Evolutionary conservation across 2,329 filamentous ascomycete genomes (phyloP).

Genomic region (Trichoderma aggressivum): DNA sequence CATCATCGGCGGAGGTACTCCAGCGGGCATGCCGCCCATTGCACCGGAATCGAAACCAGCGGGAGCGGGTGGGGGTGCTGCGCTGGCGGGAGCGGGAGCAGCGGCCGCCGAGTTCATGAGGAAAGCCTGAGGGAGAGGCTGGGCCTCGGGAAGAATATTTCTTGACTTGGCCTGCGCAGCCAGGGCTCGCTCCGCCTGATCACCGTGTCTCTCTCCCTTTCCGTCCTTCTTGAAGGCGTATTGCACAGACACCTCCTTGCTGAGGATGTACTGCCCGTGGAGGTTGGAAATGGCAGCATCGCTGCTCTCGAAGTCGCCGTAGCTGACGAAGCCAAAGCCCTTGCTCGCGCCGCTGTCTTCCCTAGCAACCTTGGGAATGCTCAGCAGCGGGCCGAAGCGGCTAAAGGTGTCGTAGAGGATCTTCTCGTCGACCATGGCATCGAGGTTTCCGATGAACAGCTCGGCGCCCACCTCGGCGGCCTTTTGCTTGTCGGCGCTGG

Average conservation of each 20-base stretch:
- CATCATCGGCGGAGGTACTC: conserved; percentile 27
- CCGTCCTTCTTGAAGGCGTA: conserved; percentile 99
- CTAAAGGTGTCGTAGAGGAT: conserved; percentile 91
- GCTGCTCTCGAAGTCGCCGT: conserved; percentile 86
- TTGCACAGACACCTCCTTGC: conserved; percentile 93
- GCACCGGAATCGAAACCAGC: conserved; percentile 37
- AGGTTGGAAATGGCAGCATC: conserved; percentile 89
- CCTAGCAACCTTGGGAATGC: conserved; percentile 84
- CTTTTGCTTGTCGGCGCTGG: conserved; percentile 87
- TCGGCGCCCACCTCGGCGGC: conserved; percentile 91
- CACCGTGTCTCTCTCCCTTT: conserved; percentile 92
- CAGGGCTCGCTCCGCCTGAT: conserved; percentile 86
- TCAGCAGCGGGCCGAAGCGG: conserved; percentile 82
- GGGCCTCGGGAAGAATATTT: conserved; percentile 79
- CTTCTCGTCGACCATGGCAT: conserved; percentile 92
- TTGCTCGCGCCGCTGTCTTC: conserved; percentile 87
- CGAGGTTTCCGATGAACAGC: conserved; percentile 93
- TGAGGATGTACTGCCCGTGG: conserved; percentile 94
- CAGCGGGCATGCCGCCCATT: conserved; percentile 27
- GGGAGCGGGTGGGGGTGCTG: conserved; percentile 23
- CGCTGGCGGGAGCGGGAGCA: conserved; percentile 26
- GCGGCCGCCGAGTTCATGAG: conserved; percentile 39
- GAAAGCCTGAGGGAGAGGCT: conserved; percentile 72
- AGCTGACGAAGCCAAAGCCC: conserved; percentile 95
- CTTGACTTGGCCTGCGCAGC: conserved; percentile 91